These are phyloP conservation scores for Buddleja alternifolia DNA, from an alignment of 257 asterid genomes.

Conservation along the genomic window DNA sequence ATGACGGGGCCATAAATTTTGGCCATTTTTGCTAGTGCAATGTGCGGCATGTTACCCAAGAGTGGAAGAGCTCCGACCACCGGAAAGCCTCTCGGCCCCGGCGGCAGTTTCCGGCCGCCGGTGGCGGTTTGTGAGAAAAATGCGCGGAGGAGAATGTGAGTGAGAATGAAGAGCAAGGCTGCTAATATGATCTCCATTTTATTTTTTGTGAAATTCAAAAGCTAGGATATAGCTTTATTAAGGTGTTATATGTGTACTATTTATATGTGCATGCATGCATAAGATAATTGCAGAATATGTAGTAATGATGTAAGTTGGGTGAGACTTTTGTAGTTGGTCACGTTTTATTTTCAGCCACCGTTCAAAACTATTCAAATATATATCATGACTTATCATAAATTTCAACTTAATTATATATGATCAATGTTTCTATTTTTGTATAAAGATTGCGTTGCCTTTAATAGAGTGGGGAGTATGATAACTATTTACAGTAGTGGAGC, in stretches of 20 bases:
- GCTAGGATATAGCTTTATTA: slow-evolving; percentile 9
- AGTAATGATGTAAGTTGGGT: slow-evolving; percentile 1
- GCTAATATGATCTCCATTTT: slow-evolving; percentile 6
- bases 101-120: slow-evolving; percentile 33
- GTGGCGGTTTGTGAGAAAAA: slow-evolving; percentile 1
- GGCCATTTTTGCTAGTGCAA: slow-evolving; percentile 51
- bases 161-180: slow-evolving; percentile 14
- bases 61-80: slow-evolving; percentile 50
- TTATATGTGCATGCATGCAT: too few species aligned
- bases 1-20: slow-evolving; percentile 49
- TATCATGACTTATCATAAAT: too few species aligned
- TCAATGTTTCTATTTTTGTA: too few species aligned
- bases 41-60: slow-evolving; percentile 55
- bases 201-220: too few species aligned
- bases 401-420: too few species aligned
- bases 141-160: slow-evolving; percentile 21
- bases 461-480: not conserved
- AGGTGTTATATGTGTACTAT: too few species aligned
- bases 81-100: slow-evolving; percentile 56
- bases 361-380: too few species aligned
- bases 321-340: not conserved
- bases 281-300: too few species aligned
- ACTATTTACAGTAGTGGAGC: too few species aligned
- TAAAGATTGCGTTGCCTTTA: too few species aligned
- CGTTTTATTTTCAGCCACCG: slow-evolving; percentile 3